phyloP scores from a whole-genome alignment of 345 rosid species.

The Balakata baccata region DNA sequence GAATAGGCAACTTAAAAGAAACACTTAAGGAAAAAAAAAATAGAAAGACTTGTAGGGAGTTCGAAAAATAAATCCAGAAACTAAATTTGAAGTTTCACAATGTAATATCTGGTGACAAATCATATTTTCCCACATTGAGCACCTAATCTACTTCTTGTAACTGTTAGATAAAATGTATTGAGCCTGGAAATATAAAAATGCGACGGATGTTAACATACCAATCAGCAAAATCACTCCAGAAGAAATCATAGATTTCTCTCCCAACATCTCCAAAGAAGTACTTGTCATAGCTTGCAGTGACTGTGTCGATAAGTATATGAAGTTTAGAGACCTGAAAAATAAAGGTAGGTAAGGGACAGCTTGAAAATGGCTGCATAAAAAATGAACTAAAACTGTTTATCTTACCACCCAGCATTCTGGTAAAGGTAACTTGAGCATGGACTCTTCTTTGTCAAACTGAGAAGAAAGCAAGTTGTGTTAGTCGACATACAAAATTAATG shows the following conservation, averaged over 20 bases:
- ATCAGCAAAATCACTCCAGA: slow-evolving; percentile 97
- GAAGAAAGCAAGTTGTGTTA: slow-evolving; percentile 13
- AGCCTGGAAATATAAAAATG: neutral
- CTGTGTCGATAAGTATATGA: slow-evolving; percentile 73
- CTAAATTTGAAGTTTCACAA: neutral
- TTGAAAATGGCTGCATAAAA: slow-evolving; percentile 1
- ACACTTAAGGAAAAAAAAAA: neutral
- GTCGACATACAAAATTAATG: slow-evolving; percentile 11
- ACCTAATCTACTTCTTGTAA: neutral
- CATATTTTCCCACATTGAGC: neutral
- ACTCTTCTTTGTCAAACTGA: slow-evolving; percentile 73
- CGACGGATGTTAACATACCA: slow-evolving; percentile 46
- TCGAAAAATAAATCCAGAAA: neutral
- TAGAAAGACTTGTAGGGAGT: neutral
- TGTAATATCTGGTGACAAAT: neutral
- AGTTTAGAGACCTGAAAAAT: slow-evolving; percentile 78
- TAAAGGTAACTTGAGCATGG: slow-evolving; percentile 56
- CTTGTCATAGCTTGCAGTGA: slow-evolving; percentile 80
- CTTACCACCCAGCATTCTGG: slow-evolving; percentile 98
- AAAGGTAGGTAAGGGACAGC: neutral
- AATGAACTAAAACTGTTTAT: slow-evolving; percentile 1
- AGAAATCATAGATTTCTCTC: slow-evolving; percentile 91
- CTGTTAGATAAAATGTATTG: neutral
- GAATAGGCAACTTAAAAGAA: neutral
- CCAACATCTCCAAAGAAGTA: slow-evolving; percentile 89